These are phyloP conservation scores for Ogataea trehalophila DNA, from an alignment of 805 yeast species.

Conservation along the genomic window DNA sequence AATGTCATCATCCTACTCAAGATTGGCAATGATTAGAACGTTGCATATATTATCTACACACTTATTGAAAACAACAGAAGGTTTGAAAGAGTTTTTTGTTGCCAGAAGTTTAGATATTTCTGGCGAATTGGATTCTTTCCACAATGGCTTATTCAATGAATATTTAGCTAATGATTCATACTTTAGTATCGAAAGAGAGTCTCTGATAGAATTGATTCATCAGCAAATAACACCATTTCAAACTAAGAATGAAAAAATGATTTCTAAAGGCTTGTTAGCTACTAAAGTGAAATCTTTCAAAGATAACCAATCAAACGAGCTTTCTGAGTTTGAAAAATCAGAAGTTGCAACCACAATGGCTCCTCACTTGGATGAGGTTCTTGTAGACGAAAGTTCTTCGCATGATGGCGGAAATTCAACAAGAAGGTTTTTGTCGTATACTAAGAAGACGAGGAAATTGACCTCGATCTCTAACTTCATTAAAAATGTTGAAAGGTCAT, in stretches of 20 bases:
- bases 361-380: no score
- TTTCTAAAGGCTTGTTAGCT: conserved; percentile 31
- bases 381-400: no score
- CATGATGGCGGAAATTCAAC: background rate
- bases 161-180: conserved; percentile 64
- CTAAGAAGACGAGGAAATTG: conserved; percentile 20
- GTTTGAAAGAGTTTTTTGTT: conserved; percentile 55
- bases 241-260: conserved; percentile 32
- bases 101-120: conserved; percentile 42
- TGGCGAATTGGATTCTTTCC: conserved; percentile 61
- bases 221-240: conserved; percentile 42
- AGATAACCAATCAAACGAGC: conserved; percentile 13
- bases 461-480: conserved; percentile 39
- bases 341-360: no score
- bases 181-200: conserved; percentile 66
- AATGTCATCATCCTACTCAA: conserved; percentile 56
- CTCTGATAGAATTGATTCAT: conserved; percentile 51
- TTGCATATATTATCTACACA: conserved; percentile 61
- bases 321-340: conserved; percentile 6
- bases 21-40: conserved; percentile 70
- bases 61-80: conserved; percentile 56
- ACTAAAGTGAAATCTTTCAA: conserved; percentile 24
- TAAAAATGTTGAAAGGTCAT: conserved; percentile 43
- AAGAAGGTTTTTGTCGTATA: conserved; percentile 10
- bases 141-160: conserved; percentile 67